Evolutionary conservation across 1,284 basidiomycete genomes (phyloP), one percentile per base, ranked within the genome.

Genomic region (Tylopilus sp.): DNA sequence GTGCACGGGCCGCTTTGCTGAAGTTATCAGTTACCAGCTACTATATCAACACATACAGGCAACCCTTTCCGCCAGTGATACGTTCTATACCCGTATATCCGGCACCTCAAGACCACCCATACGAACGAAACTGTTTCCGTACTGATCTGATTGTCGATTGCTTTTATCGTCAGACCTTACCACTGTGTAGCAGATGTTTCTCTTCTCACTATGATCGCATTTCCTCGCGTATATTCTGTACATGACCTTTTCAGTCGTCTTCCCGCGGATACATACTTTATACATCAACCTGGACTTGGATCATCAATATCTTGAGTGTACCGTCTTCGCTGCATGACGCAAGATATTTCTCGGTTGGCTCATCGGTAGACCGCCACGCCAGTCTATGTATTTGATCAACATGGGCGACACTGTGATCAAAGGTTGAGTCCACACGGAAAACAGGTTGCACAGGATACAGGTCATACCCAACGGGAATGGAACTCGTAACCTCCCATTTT

Each of bases 261-360:
- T 62, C 55, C 53, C 53, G 58, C 41, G 59, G 58, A 65, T 63
- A 74, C 70, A 68, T 65, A 64, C 55, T 69, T 59, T 65, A 63
- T 64, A 65, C 59, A 60, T 60, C 62, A 50, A 71, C 64, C 60
- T 71, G 74, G 69, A 88, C 65, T 59, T 70, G 74, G 71, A 88
- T 74, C 65, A 70, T 72, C 69, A 81, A 70, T 74, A 89, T 74
- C 70, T 78, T 85, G 72, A 89, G 70, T 74, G 84, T 84, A 73
- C 86, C 83, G 75, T 91, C 88, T 73, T 90, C 87, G 67, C 86
- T 86, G 57, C 79, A 82, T 45, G 75, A 76, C 21, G 79, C 80
- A 23, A 81, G 69, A 48, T 71, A 63, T 56, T 74, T 71, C 36
- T 59, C 58, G 26, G 55, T 49, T 23, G 53, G 54, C 3, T 58